Evolutionary conservation across 2,329 filamentous ascomycete genomes (phyloP), one percentile per base, ranked within the genome.

Genomic region (Catunica adiposa): DNA sequence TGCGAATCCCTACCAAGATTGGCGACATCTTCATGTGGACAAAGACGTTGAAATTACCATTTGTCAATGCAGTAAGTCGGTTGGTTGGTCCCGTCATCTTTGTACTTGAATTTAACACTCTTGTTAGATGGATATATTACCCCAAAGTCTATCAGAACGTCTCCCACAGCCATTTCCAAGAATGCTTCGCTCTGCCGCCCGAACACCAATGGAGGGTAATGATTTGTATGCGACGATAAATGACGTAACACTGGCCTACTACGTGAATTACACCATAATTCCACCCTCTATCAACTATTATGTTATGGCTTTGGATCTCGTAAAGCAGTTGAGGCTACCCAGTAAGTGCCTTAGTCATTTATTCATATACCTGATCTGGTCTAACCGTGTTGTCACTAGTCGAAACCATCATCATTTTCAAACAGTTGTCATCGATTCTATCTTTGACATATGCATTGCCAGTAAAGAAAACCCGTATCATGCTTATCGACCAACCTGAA

Each of bases 1-100:
- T 95, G 61, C 80, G 84, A 56, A 72, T 92, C 56, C 88, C 89
- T 0, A 73, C 86, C n/a, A 80, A 82, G 22, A 70, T 90, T 6
- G 83, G 80, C 9, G 86, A 94, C 60, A 67, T 97, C 11, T 75
- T 75, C 55, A 70, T 72, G 47, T 94, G 86, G 81, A 79, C 78
- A 15, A 77, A 75, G 51, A 71, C 71, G 57, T 82, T 82, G 50
- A 77, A 84, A 56, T 73, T 97, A 25, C 76, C 84, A 0, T 97
- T 84, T 66, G 76, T 84, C 48, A 73, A 79, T 61, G 83, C 84
- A 20, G 80, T 82, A 66, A 66, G 75, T 67, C 44, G 11, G n/a
- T 9, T 42, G 20, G 9, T 11, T 34, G 34, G 1, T 26, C 6
- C 7, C 37, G 1, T 1, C 14, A 23, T 23, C n/a, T 8, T 17